phyloP scores from a whole-genome alignment of 2,329 filamentous ascomycete species.

The Aspergillus sp. region DNA sequence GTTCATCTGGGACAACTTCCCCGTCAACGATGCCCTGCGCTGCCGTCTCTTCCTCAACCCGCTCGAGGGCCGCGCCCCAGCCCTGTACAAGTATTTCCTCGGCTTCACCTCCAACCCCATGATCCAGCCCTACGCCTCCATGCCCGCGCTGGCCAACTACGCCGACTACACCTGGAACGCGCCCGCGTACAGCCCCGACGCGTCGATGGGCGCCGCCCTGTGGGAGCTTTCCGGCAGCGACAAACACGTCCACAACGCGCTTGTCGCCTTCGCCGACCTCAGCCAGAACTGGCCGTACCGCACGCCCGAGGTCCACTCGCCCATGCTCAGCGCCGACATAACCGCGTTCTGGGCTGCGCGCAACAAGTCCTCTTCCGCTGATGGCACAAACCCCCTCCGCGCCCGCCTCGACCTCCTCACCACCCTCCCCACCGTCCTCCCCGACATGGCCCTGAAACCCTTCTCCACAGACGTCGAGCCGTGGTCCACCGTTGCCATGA shows the following conservation, averaged over 20 bases:
- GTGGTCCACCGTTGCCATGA: slow-evolving; percentile 11
- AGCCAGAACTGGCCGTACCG: slow-evolving; percentile 16
- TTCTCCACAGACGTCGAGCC: slow-evolving; percentile 10
- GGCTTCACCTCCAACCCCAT: slow-evolving; percentile 16
- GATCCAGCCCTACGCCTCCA: slow-evolving; percentile 12
- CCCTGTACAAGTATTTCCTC: slow-evolving; percentile 12
- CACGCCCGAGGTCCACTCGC: slow-evolving; percentile 7
- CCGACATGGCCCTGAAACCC: slow-evolving; percentile 9
- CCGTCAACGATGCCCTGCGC: slow-evolving; percentile 15
- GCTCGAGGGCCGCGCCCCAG: slow-evolving; percentile 9
- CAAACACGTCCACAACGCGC: slow-evolving; percentile 6
- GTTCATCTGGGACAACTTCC: slow-evolving; percentile 17
- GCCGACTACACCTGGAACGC: slow-evolving; percentile 14
- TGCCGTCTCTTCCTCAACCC: slow-evolving; percentile 16
- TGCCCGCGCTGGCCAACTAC: slow-evolving; percentile 12
- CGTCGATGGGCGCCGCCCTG: slow-evolving; percentile 8
- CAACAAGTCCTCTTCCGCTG: not conserved
- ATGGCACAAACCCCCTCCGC: slow-evolving; percentile 1
- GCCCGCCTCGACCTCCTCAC: slow-evolving; percentile 5
- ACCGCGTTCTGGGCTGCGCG: slow-evolving; percentile 9
- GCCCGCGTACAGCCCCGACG: slow-evolving; percentile 9
- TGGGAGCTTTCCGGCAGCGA: slow-evolving; percentile 7
- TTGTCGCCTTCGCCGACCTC: slow-evolving; percentile 11
- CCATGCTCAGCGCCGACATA: slow-evolving; percentile 10
- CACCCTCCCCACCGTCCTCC: slow-evolving; percentile 6